Evolutionary conservation across 2,329 filamentous ascomycete species (phyloP).

Genomic region (Penicillium sp.): DNA sequence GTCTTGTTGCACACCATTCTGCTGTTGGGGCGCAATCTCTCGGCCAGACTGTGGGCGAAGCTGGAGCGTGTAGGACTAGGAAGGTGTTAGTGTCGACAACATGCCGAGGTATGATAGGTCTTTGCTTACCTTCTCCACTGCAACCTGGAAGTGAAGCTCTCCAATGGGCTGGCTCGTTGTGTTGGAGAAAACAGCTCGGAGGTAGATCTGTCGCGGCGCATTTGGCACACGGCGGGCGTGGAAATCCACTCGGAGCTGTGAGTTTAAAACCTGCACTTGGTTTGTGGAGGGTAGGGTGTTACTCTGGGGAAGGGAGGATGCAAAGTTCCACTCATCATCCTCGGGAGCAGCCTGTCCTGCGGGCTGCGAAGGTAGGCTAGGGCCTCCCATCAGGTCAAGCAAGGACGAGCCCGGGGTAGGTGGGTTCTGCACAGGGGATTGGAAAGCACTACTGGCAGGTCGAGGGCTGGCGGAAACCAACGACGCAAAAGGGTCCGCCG

Average conservation of each 20-base stretch:
- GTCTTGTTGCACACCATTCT: constrained; percentile 77
- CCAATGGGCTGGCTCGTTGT: constrained; percentile 68
- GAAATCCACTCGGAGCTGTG: constrained; percentile 71
- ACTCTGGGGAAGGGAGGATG: constrained; percentile 74
- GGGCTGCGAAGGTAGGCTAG: constrained; percentile 24
- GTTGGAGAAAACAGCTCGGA: constrained; percentile 84
- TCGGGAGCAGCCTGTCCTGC: constrained; percentile 46
- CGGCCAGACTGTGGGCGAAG: constrained; percentile 85
- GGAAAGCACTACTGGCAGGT: constrained; percentile 42
- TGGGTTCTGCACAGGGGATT: constrained; percentile 26
- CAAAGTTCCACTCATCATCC: constrained; percentile 94
- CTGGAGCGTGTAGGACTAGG: constrained; percentile 57
- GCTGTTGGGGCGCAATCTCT: constrained; percentile 68
- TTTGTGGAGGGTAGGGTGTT: constrained; percentile 59
- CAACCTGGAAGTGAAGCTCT: constrained; percentile 86
- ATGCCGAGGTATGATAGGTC: neutral
- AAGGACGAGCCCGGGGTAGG: constrained; percentile 28
- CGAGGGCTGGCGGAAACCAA: constrained; percentile 56
- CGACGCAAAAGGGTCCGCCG: constrained; percentile 63
- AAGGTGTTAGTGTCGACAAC: neutral
- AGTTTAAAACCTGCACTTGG: constrained; percentile 68
- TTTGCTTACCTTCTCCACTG: constrained; percentile 78
- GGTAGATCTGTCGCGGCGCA: constrained; percentile 61
- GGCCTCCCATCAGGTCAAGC: constrained; percentile 32
- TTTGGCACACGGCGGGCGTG: constrained; percentile 61